Evolutionary conservation across 2,329 filamentous ascomycete species (phyloP).

Genomic region (Hymenoscyphus albidus): DNA sequence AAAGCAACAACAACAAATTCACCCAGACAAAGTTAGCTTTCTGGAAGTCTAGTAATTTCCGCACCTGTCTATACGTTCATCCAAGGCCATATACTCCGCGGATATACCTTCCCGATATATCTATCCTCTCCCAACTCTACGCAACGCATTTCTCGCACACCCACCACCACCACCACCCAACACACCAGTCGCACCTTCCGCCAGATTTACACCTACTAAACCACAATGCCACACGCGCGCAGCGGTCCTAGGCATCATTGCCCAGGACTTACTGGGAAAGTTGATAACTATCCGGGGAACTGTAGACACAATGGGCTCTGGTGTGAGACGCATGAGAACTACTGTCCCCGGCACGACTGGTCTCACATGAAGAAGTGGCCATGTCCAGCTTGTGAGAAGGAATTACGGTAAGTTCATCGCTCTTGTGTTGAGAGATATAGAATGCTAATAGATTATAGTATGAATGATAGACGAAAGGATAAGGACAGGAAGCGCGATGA

Average conservation of each 20-base stretch:
- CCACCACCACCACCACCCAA: too few species aligned
- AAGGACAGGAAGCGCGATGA: neutral
- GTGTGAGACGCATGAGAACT: constrained; percentile 7
- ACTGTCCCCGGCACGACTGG: constrained; percentile 5
- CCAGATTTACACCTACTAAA: neutral
- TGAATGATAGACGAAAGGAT: neutral
- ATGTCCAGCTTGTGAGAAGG: constrained; percentile 3
- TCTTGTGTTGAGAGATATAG: too few species aligned
- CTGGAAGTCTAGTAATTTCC: too few species aligned
- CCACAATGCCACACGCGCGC: constrained; percentile 6
- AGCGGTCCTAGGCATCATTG: neutral
- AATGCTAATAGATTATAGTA: too few species aligned
- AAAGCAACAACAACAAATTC: too few species aligned
- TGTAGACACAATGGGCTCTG: neutral
- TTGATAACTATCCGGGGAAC: constrained; percentile 1
- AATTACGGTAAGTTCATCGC: neutral
- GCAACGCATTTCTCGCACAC: too few species aligned
- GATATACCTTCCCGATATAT: too few species aligned
- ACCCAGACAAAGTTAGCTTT: too few species aligned
- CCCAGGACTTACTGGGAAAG: neutral
- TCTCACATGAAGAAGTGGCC: neutral
- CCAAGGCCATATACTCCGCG: too few species aligned
- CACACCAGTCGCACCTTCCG: neutral
- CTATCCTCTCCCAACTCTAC: too few species aligned
- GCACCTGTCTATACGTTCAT: too few species aligned